Evolutionary conservation across 2,329 filamentous ascomycete genomes (phyloP).

Genomic region (Ramichloridium luteum): DNA sequence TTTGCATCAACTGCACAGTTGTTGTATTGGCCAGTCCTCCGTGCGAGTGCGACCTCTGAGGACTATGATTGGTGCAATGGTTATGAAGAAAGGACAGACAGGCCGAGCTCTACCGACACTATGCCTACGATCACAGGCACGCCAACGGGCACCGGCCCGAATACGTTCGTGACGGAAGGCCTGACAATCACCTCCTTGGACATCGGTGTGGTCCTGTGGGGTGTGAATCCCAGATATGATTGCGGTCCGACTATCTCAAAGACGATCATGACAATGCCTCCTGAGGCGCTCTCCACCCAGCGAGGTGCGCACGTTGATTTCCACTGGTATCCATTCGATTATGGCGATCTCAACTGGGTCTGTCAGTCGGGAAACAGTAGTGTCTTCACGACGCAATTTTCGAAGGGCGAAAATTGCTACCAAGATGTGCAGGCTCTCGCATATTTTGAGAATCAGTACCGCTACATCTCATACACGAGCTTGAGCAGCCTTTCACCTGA

Average conservation of each 20-base stretch:
- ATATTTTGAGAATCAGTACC: conserved; percentile 11
- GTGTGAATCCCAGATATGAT: conserved; percentile 11
- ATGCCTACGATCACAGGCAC: conserved; percentile 8
- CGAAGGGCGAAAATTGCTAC: conserved; percentile 12
- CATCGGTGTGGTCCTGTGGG: conserved; percentile 11
- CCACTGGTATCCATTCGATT: conserved; percentile 11
- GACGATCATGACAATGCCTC: conserved; percentile 13
- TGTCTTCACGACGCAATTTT: conserved; percentile 10
- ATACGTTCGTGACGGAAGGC: conserved; percentile 15
- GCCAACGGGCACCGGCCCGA: conserved; percentile 10
- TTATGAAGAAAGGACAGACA: neutral
- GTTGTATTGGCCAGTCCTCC: conserved; percentile 15
- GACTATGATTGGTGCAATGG: conserved; percentile 8
- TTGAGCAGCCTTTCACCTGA: too few relatives aligned
- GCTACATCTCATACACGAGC: conserved; percentile 3
- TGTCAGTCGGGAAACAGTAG: conserved; percentile 10
- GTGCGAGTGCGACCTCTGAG: conserved; percentile 3
- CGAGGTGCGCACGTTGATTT: conserved; percentile 11
- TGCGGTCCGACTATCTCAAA: conserved; percentile 13
- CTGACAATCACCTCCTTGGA: conserved; percentile 16
- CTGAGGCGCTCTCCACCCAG: conserved; percentile 12
- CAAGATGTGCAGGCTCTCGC: conserved; percentile 16
- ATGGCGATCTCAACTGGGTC: conserved; percentile 16
- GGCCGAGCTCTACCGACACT: neutral
- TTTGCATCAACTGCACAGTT: conserved; percentile 8